Conservation (phyloP, 2,329 filamentous ascomycete genomes). For the Sporothrix inflata region DNA sequence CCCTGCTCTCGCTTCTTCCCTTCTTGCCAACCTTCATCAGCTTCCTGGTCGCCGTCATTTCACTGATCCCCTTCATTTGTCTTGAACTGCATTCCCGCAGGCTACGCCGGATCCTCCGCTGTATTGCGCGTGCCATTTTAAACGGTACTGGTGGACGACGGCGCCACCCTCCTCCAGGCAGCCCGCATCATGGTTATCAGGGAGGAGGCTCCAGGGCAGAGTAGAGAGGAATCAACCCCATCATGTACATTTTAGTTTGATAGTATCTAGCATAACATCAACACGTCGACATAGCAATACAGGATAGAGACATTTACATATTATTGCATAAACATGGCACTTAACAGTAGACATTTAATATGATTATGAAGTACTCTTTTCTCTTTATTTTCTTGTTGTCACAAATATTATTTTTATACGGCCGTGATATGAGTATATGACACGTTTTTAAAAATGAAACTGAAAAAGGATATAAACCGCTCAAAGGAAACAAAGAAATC, state of each 20-base stretch:
- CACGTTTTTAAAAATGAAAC: background rate
- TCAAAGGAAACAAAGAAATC: background rate
- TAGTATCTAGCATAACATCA: slow-evolving; percentile 9
- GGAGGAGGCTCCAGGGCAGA: background rate
- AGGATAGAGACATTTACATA: background rate
- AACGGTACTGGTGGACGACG: background rate
- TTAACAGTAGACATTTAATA: too few relatives aligned
- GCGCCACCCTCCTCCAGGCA: background rate
- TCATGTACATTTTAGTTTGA: background rate
- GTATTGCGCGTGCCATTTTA: background rate
- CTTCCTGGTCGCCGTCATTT: background rate
- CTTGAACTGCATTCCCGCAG: background rate
- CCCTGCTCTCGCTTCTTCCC: background rate
- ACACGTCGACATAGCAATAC: background rate
- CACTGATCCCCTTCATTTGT: background rate
- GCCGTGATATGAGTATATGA: background rate
- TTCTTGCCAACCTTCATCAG: background rate
- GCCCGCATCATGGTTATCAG: background rate
- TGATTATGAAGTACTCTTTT: too few relatives aligned
- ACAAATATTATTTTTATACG: background rate
- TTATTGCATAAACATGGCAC: background rate
- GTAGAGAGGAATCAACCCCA: background rate
- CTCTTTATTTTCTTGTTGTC: background rate
- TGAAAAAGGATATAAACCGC: slow-evolving; percentile 32
- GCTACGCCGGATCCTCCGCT: background rate